Evolutionary conservation across 78 protist genomes (phyloP), one percentile per base, ranked within the genome.

Genomic region (slime mould (Dictyostelium discoideum)): DNA sequence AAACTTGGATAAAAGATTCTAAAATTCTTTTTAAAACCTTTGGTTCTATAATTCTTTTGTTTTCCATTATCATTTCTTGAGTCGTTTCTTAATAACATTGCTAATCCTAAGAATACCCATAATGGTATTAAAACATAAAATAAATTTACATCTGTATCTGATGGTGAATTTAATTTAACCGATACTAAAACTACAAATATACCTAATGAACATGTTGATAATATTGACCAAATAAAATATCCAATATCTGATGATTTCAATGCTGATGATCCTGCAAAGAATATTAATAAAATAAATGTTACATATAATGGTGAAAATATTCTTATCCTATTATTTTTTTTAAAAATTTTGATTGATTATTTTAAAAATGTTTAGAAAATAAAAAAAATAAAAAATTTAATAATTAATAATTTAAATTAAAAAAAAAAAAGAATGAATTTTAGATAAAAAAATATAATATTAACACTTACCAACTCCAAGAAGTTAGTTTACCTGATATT

Each of bases 81-180:
- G 8, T 87, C 93, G 24, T 42, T 22, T 63, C 93, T 18, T 37
- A 87, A 14, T n/a, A 87, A 22, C 44, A 54, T 79, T 13, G 44
- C 67, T 1, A 87, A 76, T 65, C 79, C 93, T 29, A 87, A 63
- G 46, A 87, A 87, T 42, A 87, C 79, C 93, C 93, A 87, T 18
- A 87, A 63, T 32, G 93, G 93, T 24, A 79, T 79, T 29, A 87
- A 77, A 13, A 54, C 54, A 60, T 57, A 78, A 8, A 80, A 29
- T 39, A 73, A 29, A 54, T 77, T 42, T 9, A 20, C 60, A 44
- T 40, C 40, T 20, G 22, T 10, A 57, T 84, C 39, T 3, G 20
- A 3, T 63, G 63, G 54, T 10, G 29, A 32, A 18, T 87, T 85
- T 5, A 87, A 60, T 40, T 79, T 76, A 14, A 76, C 6, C 3